A percentile compares a stretch with the other conserved stretches of the same genome.
These are phyloP conservation scores for Phaeosphaeria sp. DNA, from an alignment of 2,329 filamentous ascomycete species.

Conservation along the genomic window DNA sequence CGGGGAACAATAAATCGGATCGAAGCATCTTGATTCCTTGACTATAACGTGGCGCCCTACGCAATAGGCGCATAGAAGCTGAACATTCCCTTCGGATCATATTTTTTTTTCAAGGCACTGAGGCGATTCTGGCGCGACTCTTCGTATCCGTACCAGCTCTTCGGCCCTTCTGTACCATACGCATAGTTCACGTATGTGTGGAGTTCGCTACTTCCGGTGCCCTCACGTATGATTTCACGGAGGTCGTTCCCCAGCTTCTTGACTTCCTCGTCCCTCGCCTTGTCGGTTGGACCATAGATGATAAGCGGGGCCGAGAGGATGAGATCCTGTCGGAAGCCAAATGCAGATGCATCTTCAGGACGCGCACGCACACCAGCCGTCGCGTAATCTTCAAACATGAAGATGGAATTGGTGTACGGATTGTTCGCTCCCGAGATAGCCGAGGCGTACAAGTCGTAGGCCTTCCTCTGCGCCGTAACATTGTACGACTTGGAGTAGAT, in stretches of 20 bases:
- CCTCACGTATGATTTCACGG: constrained; percentile 24
- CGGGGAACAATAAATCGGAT: too few relatives aligned
- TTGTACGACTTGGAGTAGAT: constrained; percentile 41
- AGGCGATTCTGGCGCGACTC: constrained; percentile 40
- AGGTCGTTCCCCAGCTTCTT: constrained; percentile 22
- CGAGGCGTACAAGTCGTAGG: constrained; percentile 48
- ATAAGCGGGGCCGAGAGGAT: constrained; percentile 28
- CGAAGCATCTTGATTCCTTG: too few relatives aligned
- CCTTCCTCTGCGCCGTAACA: constrained; percentile 42
- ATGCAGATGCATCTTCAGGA: constrained; percentile 50
- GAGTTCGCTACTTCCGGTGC: constrained; percentile 24
- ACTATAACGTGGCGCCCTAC: neutral
- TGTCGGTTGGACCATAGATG: constrained; percentile 20
- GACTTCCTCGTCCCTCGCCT: constrained; percentile 15
- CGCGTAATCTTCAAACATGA: constrained; percentile 65
- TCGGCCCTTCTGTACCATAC: constrained; percentile 34
- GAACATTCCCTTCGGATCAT: constrained; percentile 41
- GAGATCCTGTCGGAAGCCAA: constrained; percentile 52
- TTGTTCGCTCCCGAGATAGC: constrained; percentile 34
- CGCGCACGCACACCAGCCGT: constrained; percentile 53
- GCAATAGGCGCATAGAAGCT: constrained; percentile 36
- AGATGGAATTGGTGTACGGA: constrained; percentile 49
- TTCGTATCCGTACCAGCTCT: constrained; percentile 43
- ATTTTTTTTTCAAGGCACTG: constrained; percentile 38
- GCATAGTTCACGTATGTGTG: constrained; percentile 47